Evolutionary conservation across 1,284 basidiomycete genomes (phyloP), one percentile per base, ranked within the genome.

Genomic region (Wallemia hederae): DNA sequence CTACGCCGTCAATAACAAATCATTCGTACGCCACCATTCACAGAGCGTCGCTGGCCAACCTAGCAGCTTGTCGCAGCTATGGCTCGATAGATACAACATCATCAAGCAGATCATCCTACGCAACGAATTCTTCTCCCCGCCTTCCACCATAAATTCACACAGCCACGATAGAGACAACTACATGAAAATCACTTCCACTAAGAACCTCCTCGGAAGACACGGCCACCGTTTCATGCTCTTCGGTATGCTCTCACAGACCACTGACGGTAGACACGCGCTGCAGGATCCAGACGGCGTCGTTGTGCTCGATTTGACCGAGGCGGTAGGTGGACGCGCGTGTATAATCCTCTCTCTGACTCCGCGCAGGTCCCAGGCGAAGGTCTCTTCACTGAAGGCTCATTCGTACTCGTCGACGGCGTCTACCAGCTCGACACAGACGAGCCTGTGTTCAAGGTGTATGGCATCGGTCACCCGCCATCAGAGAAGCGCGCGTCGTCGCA

Each of bases 391-490:
- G 91, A 98, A 70, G 94, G 94, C 0, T 88, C 83, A 63, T 84
- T 96, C 71, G 87, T 90, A 1, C 77, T 99, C 9, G 81, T 97
- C 0, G 94, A 98, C 71, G 94, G 94, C 29, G 87, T 91, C 67
- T 99, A 97, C 69, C 5, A 26, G 7, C 27, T 58, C 7, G 15
- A 26, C 19, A 28, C 24, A 26, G 24, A 26, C 9, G 24, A 26
- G 24, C 56, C 56, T 7, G n/a, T 78, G 0, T 76, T 99, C 60
- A 77, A 83, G 62, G 89, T 96, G 5, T 80, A 89, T 64, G 94
- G 91, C 7, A 84, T 99, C 65, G 92, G 94, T 0, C 92, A 98
- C 71, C 94, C 94, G 1, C 94, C 94, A 24, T 91, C 88, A 67
- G 90, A 97, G 71, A 78, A 81, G 66, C 76, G 91, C 19, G 55